Evolutionary conservation across 371 early-diverging fungal genomes (phyloP).

Genomic region (Mucor plumbeus): DNA sequence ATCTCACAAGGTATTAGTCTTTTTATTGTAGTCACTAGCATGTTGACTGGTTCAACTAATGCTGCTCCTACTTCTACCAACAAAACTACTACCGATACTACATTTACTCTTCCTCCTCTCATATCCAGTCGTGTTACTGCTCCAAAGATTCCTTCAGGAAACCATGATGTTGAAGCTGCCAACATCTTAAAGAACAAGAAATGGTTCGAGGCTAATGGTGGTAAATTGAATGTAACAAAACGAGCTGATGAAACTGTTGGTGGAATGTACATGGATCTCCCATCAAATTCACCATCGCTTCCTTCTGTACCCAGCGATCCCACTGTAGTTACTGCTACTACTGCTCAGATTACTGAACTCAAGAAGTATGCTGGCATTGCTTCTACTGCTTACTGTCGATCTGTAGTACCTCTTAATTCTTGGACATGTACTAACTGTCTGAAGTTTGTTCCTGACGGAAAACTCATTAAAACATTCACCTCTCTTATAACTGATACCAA

Average conservation of each 20-base stretch:
- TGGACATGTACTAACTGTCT: slow-evolving; percentile 33
- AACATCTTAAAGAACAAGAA: slow-evolving; percentile 10
- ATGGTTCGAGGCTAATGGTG: slow-evolving; percentile 14
- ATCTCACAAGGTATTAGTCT: slow-evolving; percentile 13
- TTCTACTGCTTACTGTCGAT: slow-evolving; percentile 31
- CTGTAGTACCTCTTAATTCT: slow-evolving; percentile 19
- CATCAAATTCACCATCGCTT: slow-evolving; percentile 11
- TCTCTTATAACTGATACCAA: slow-evolving; percentile 27
- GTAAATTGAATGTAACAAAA: not conserved
- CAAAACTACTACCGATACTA: not conserved
- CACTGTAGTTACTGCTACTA: slow-evolving; percentile 15
- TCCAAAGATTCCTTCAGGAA: not conserved
- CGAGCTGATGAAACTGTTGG: slow-evolving; percentile 7
- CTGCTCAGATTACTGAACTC: slow-evolving; percentile 18
- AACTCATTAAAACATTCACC: slow-evolving; percentile 27
- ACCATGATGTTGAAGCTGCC: slow-evolving; percentile 6
- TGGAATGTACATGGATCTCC: slow-evolving; percentile 22
- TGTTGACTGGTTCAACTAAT: slow-evolving; percentile 4
- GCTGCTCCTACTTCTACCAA: slow-evolving; percentile 17
- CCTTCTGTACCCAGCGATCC: slow-evolving; percentile 4
- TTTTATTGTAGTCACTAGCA: slow-evolving; percentile 9
- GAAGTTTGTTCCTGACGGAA: slow-evolving; percentile 30
- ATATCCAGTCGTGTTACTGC: slow-evolving; percentile 11
- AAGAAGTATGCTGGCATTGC: slow-evolving; percentile 28
- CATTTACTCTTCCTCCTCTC: slow-evolving; percentile 15